Evolutionary conservation across 768 basidiomycete genomes (phyloP).

Genomic region (Psilocybe azurescens): DNA sequence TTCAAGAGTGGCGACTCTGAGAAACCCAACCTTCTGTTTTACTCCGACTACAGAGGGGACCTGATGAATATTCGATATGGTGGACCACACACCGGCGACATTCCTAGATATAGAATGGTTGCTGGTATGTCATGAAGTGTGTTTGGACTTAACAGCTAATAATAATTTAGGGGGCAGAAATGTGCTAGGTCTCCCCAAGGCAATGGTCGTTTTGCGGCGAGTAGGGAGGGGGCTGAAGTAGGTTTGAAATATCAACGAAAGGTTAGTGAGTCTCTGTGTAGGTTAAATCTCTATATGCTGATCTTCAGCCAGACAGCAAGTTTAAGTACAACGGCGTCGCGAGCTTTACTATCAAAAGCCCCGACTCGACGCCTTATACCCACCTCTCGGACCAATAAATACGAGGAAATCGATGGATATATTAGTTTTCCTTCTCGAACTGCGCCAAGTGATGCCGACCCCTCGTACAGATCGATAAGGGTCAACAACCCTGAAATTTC

Average conservation of each 20-base stretch:
- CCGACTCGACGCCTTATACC: constrained; percentile 54
- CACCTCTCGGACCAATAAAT: constrained; percentile 43
- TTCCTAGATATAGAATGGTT: constrained; percentile 69
- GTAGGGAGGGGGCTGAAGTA: constrained; percentile 61
- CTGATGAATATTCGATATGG: constrained; percentile 70
- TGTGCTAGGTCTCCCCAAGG: constrained; percentile 64
- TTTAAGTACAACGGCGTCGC: constrained; percentile 62
- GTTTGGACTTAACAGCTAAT: constrained; percentile 49
- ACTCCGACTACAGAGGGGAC: constrained; percentile 73
- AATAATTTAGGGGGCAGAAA: constrained; percentile 59
- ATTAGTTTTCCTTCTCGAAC: constrained; percentile 57
- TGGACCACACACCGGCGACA: constrained; percentile 60
- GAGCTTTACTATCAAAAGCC: constrained; percentile 55
- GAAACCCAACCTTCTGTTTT: constrained; percentile 48
- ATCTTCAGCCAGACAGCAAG: constrained; percentile 43
- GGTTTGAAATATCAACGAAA: constrained; percentile 47
- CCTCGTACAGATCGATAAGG: constrained; percentile 58
- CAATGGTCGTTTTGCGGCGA: constrained; percentile 51
- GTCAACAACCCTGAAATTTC: constrained; percentile 35
- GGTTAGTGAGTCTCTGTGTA: constrained; percentile 32
- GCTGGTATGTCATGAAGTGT: constrained; percentile 49
- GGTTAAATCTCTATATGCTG: background rate
- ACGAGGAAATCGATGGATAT: constrained; percentile 72
- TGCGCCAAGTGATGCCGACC: constrained; percentile 31
- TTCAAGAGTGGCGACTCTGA: constrained; percentile 18